These are phyloP conservation scores for Brassica juncea DNA, from an alignment of 345 rosid species.

Conservation along the genomic window DNA sequence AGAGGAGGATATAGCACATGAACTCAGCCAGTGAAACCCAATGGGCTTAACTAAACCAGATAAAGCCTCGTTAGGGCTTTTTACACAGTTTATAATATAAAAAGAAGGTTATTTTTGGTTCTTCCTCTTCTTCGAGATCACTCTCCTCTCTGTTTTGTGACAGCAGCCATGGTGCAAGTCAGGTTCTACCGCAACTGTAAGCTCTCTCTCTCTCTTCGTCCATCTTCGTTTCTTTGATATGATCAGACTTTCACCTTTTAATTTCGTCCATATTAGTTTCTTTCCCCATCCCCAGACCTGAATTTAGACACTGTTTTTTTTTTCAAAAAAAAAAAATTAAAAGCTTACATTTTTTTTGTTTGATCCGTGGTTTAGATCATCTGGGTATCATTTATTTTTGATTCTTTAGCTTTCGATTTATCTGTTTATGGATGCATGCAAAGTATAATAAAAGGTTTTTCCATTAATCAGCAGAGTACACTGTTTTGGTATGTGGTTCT, in stretches of 20 bases:
- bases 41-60: background rate
- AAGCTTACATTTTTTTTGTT: background rate
- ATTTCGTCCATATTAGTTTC: background rate
- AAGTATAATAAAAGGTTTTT: background rate
- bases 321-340: too few relatives aligned
- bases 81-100: constrained; percentile 1
- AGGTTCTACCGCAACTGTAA: constrained; percentile 48
- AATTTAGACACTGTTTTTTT: constrained; percentile 5
- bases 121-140: constrained; percentile 19
- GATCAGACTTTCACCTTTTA: background rate
- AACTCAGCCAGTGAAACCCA: background rate
- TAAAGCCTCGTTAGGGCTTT: constrained; percentile 23
- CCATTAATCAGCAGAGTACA: background rate
- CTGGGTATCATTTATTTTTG: background rate
- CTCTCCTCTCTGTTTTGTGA: background rate
- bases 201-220: constrained; percentile 20
- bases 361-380: background rate
- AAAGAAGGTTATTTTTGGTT: background rate
- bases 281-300: background rate
- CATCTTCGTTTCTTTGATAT: background rate
- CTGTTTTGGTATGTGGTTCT: background rate
- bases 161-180: constrained; percentile 46
- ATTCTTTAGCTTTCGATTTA: background rate
- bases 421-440: constrained; percentile 13
- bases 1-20: background rate